Evolutionary conservation across 768 basidiomycete genomes (phyloP), one percentile per base, ranked within the genome.

Genomic region (Auricularia sp.): DNA sequence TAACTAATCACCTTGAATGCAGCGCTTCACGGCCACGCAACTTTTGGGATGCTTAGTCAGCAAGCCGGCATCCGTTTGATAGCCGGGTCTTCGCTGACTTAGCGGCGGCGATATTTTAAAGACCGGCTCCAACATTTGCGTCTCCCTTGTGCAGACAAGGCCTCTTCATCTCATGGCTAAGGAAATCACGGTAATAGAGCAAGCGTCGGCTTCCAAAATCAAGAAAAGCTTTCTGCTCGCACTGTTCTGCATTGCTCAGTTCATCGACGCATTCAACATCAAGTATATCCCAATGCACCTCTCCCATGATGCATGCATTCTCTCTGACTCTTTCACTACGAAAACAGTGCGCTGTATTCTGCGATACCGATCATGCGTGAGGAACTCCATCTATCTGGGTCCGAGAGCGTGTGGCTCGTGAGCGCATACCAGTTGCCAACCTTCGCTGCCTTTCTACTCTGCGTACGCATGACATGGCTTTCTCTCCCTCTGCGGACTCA

Each of bases 221-320:
- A 59, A 59, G 29, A 59, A 59, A 24, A n/a, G 8, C 24, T 33
- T 59, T 33, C 56, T 59, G 7, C 56, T 59, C 24, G 24, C 56
- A 29, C 56, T 59, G 24, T 36, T 59, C 56, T 59, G 56, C 34
- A 18, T 59, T 0, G 33, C 56, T 18, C 56, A 59, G 56, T 59
- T 59, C 56, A 21, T 59, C 34, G 56, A 59, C 29, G 56, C 56
- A 7, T 59, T 59, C 56, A 59, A 59, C 56, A 59, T 59, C 24
- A 51, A 18, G 47, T 51, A 16, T 18, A 1, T 29, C 29, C 47
- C 11, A 89, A 87, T 36, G 84, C 83, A 0, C 29, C 29, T 29
- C 29, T 29, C 29, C 29, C 29, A 29, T 29, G 29, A 29, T 29
- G 29, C 29, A 90, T 33, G 33, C 10, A 16, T 21, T 16, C n/a